phyloP scores from a whole-genome alignment of 73 alveolate genomes.

The Stentor roeselii region DNA sequence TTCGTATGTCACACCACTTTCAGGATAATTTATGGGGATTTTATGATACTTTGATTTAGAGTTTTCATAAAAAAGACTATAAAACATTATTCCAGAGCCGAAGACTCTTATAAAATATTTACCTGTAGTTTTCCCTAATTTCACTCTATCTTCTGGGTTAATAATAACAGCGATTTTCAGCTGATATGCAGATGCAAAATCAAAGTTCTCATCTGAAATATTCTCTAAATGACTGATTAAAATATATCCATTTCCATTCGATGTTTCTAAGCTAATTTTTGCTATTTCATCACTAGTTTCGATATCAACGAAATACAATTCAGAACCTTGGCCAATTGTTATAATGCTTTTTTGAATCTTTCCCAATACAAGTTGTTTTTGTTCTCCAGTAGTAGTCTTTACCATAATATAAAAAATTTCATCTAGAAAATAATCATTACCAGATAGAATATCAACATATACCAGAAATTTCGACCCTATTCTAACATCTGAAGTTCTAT shows the following conservation, averaged over 20 bases:
- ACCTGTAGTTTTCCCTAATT: background rate
- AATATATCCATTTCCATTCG: background rate
- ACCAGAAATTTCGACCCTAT: background rate
- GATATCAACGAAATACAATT: no score
- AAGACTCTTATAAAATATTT: conserved; percentile 17
- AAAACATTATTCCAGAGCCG: background rate
- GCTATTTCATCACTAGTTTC: background rate
- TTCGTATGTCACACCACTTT: background rate
- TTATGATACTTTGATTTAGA: background rate
- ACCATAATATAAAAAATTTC: background rate
- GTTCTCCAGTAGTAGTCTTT: background rate
- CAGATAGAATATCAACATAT: no score
- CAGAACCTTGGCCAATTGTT: background rate
- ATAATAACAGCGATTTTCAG: no score
- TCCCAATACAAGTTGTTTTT: background rate
- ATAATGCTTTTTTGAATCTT: background rate
- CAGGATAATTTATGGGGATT: background rate
- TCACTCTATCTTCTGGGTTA: background rate
- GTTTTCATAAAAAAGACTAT: background rate
- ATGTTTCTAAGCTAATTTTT: background rate
- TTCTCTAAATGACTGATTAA: background rate
- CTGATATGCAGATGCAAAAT: background rate
- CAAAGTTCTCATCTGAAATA: no score
- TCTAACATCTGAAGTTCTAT: no score
- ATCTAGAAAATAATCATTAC: background rate